Percentiles rank a stretch among this genome's conserved stretches.
phyloP scores from a whole-genome alignment of 129 eudicot genomes.

The Chrysanthemum lavandulifolium region DNA sequence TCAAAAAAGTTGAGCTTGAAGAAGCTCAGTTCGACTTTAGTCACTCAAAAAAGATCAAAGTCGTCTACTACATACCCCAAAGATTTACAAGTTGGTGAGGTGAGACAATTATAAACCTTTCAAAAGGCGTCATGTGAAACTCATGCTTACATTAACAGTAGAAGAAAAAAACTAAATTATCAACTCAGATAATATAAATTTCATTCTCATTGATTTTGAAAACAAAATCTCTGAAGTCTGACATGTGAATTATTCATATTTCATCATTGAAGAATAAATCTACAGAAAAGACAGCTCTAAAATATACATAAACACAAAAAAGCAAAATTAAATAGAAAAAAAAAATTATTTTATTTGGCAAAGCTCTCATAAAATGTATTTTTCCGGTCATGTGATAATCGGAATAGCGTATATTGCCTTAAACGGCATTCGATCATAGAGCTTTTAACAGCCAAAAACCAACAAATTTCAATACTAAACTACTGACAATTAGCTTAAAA shows the following conservation, averaged over 20 bases:
- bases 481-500: neutral
- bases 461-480: neutral
- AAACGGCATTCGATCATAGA: constrained; percentile 60
- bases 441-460: constrained; percentile 13
- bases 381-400: constrained; percentile 39
- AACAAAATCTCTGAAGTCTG: constrained; percentile 61
- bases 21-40: too few relatives aligned
- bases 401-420: constrained; percentile 79
- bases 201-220: constrained; percentile 28
- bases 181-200: constrained; percentile 40
- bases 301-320: neutral
- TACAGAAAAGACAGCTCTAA: neutral
- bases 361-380: constrained; percentile 42
- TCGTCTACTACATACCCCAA: too few relatives aligned
- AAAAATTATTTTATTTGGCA: neutral
- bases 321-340: neutral
- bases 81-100: neutral
- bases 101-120: too few relatives aligned
- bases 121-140: neutral
- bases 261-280: constrained; percentile 40
- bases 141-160: neutral
- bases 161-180: too few relatives aligned
- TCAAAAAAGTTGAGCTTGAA: too few relatives aligned
- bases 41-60: too few relatives aligned
- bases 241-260: constrained; percentile 55